phyloP scores from a whole-genome alignment of 768 basidiomycete species.

The Psilocybe cubensis region DNA sequence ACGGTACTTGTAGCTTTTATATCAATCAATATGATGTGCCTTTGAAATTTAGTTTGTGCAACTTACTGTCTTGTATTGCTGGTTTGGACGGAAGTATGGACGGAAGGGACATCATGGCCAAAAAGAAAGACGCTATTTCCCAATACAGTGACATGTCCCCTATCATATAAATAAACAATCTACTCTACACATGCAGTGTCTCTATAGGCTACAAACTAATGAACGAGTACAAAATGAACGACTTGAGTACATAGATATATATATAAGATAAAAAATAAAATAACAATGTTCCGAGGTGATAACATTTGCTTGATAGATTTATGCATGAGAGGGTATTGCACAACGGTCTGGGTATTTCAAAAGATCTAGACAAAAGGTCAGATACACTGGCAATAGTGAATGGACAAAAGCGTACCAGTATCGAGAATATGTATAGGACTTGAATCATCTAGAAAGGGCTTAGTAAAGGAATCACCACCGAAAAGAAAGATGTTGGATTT shows the following conservation, averaged over 20 bases:
- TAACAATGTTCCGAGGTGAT: neutral
- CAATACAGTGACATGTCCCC: too few species aligned
- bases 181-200: neutral
- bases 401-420: neutral
- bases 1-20: constrained; percentile 54
- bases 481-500: constrained; percentile 86
- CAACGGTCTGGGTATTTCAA: constrained; percentile 6
- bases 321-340: neutral
- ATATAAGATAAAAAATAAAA: neutral
- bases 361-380: neutral
- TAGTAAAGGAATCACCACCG: constrained; percentile 81
- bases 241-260: neutral
- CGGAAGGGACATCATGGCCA: constrained; percentile 38
- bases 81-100: constrained; percentile 54
- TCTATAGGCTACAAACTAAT: neutral
- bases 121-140: neutral
- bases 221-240: neutral
- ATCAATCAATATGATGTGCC: constrained; percentile 9
- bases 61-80: constrained; percentile 55
- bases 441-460: neutral
- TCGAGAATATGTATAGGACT: constrained; percentile 3
- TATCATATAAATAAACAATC: neutral
- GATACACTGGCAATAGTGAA: neutral
- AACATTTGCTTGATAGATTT: neutral
- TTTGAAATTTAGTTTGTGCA: neutral